A percentile compares a stretch with the other conserved stretches of the same genome.
Conservation (phyloP, 2,329 filamentous ascomycete genomes). For the Colletotrichum chlorophyti region DNA sequence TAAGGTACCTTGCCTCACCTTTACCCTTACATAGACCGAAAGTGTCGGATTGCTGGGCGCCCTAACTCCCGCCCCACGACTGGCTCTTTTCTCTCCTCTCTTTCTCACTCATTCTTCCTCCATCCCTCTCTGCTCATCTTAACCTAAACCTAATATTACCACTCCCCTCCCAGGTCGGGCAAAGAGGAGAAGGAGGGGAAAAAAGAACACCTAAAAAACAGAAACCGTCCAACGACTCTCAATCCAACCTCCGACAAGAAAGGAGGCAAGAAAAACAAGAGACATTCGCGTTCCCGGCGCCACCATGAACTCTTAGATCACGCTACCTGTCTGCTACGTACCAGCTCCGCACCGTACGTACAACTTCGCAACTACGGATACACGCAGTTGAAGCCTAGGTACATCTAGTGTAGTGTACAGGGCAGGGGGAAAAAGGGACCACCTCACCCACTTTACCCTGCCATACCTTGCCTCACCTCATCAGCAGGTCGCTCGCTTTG, state of each 20-base stretch:
- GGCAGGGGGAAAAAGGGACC: no score
- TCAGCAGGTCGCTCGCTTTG: no score
- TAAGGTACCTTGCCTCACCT: no score
- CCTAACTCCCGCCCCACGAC: constrained; percentile 22
- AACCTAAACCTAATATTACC: constrained; percentile 11
- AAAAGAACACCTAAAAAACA: constrained; percentile 5
- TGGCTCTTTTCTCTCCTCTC: constrained; percentile 4
- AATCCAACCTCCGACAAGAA: background rate
- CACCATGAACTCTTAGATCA: constrained; percentile 11
- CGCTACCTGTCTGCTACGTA: constrained; percentile 12
- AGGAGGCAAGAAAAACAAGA: background rate
- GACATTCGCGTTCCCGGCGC: constrained; percentile 17
- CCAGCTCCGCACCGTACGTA: constrained; percentile 5
- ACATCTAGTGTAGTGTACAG: no score
- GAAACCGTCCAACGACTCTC: background rate
- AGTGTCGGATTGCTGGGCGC: constrained; percentile 10
- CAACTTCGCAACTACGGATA: background rate
- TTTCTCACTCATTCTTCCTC: background rate
- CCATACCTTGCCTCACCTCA: no score
- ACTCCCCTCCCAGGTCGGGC: constrained; percentile 1
- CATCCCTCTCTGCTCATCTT: constrained; percentile 10
- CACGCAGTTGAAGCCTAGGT: no score
- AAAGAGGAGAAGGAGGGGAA: background rate
- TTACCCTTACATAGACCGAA: constrained; percentile 9
- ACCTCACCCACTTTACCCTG: background rate